Evolutionary conservation across 495 filamentous ascomycete species (phyloP), one percentile per base, ranked within the genome.

Genomic region (Pyrenula massariospora): DNA sequence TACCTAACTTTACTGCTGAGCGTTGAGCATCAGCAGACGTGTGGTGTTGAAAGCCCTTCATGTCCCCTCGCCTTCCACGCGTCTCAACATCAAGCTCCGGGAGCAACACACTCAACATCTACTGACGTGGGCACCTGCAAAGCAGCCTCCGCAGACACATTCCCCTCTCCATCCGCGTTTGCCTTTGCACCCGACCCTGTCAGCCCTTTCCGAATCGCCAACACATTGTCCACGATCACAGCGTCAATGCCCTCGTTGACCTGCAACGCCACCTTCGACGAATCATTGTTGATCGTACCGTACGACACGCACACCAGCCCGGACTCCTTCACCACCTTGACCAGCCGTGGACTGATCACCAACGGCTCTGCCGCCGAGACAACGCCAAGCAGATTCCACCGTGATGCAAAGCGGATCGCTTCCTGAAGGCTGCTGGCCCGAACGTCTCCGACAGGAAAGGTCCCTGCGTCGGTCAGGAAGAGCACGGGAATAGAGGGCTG

Each of bases 281-380:
- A 80, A 24, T 95, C 84, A 60, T 99, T 97, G 65, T 99, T 99
- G 63, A 87, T 68, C 25, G 72, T 69, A 31, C 93, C 93, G 63
- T 99, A 99, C 47, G 88, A 93, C n/a, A 96, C 89, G 64, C 94
- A 97, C 2, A 97, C 90, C 52, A 99, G 70, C 12, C 93, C 93
- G 22, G 81, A 87, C 70, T 95, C 89, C 72, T 96, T 97, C 15
- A 99, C 89, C n/a, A 95, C 91, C 61, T 83, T 87, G 12, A 99
- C 89, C 54, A 99, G 70, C n/a, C 94, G 75, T 15, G 94, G 94
- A 65, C 87, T 88, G 48, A 87, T 80, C 23, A 95, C 87, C 11
- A 99, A 77, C 10, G 91, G 89, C 66, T 89, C 87, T 2, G 87
- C 89, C 48, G 84, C 77, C 52, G 83, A 84, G 11, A 97, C 94